phyloP scores from a whole-genome alignment of 441 rosid species.

The Populus hybrid region DNA sequence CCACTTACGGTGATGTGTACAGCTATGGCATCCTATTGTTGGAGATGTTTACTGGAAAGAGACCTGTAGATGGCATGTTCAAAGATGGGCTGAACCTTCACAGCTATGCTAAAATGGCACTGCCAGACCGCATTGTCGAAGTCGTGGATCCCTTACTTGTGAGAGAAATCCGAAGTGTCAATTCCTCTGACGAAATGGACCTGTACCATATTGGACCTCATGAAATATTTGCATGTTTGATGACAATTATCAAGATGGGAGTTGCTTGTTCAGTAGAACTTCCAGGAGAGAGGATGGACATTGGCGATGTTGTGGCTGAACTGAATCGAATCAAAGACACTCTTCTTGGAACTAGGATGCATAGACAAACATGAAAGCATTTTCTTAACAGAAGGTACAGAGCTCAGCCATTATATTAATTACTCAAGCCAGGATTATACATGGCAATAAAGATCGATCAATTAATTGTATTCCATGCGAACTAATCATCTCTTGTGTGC shows the following conservation, averaged over 20 bases:
- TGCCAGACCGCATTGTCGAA: not conserved
- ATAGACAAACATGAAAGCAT: too few relatives aligned
- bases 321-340: not conserved
- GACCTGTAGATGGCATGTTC: too few relatives aligned
- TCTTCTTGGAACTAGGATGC: not conserved
- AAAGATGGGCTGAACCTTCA: not conserved
- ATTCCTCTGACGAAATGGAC: not conserved
- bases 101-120: not conserved
- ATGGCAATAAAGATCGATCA: too few relatives aligned
- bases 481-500: too few relatives aligned
- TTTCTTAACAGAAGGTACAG: too few relatives aligned
- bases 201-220: not conserved
- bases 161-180: not conserved
- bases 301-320: not conserved
- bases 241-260: not conserved
- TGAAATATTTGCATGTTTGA: not conserved
- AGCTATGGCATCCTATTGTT: too few relatives aligned
- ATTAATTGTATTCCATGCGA: too few relatives aligned
- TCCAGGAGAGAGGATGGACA: not conserved
- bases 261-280: constrained; percentile 2
- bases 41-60: too few relatives aligned
- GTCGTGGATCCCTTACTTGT: not conserved
- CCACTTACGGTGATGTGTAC: too few relatives aligned
- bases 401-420: too few relatives aligned
- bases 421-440: too few relatives aligned